Evolutionary conservation across 805 yeast genomes (phyloP), one percentile per base, ranked within the genome.

Genomic region (Ogataea angusta): DNA sequence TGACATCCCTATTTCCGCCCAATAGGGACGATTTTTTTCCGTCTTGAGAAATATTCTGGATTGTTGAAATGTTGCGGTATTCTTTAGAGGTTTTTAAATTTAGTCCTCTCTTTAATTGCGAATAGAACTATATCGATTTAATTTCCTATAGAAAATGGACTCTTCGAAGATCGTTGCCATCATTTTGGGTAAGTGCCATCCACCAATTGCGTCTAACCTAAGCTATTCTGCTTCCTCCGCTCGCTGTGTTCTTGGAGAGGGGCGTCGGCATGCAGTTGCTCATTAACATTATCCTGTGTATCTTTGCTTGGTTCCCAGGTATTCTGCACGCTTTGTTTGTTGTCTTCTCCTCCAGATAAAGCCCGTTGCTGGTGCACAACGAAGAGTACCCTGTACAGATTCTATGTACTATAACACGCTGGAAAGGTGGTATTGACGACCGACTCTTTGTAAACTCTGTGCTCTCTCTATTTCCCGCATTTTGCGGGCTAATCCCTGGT

Each of bases 271-370:
- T 72, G 37, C 84, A 74, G 38, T 76, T 83, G 56, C 66, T 82
- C 62, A 73, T 84, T 59, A 83, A 82, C 70, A 57, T 80, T 51
- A 61, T 81, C 45, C 72, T 80, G 53, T 78, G 84, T 70, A 46
- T 69, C 52, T 80, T 75, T 60, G 64, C 70, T 50, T 80, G 81
- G 80, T 81, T 84, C 81, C 93, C 93, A 56, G 90, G 82, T 67
- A 82, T 83, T 65, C 64, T 84, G 51, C 87, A 83, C 59, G 91
- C 91, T 39, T 62, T 82, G 51, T 84, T 78, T 66, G 66, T 82
- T 57, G 86, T 78, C 12, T 39, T 45, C 22, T 13, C 42, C 31
- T 43, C 53, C 13, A 46, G 46, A 30, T 46, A 32, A 41, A 21
- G 29, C 10, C 17, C 36, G 17, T 9, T 10, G 10, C 15, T 9